Evolutionary conservation across 371 early-diverging fungal genomes (phyloP).

Genomic region (Circinella umbellata): DNA sequence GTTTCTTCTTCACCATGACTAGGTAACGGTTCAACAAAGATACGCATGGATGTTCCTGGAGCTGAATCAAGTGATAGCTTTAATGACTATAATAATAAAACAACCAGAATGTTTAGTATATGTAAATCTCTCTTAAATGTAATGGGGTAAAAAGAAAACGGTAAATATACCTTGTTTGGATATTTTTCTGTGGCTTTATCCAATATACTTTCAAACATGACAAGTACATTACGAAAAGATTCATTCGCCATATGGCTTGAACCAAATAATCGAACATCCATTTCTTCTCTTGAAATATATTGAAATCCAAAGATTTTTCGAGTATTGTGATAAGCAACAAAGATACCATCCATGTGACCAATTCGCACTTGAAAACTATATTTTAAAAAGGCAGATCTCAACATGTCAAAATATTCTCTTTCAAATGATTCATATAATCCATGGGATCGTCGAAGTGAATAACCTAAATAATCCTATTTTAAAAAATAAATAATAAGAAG

Average conservation of each 20-base stretch:
- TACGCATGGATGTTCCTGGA: conserved; percentile 31
- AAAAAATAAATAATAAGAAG: no score
- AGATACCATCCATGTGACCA: conserved; percentile 96
- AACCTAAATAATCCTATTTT: conserved; percentile 57
- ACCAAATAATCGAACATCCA: conserved; percentile 88
- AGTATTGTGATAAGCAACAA: conserved; percentile 95
- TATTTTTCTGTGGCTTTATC: conserved; percentile 64
- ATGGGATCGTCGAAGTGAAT: conserved; percentile 55
- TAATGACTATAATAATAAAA: conserved; percentile 39
- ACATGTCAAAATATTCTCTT: conserved; percentile 95
- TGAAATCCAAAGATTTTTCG: conserved; percentile 93
- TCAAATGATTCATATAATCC: conserved; percentile 87
- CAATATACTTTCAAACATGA: conserved; percentile 68
- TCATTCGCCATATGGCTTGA: conserved; percentile 72
- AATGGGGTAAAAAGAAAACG: no score
- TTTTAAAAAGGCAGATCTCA: conserved; percentile 85
- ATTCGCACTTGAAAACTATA: conserved; percentile 94
- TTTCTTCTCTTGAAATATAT: conserved; percentile 85
- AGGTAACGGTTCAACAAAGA: conserved; percentile 47
- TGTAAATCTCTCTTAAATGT: no score
- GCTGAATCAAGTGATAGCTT: conserved; percentile 49
- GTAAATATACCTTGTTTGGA: conserved; percentile 54
- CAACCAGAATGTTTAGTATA: no score
- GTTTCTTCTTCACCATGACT: background rate
- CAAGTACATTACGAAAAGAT: conserved; percentile 67